Evolutionary conservation across 306 rosid genomes (phyloP), one percentile per base, ranked within the genome.

Genomic region (Vicia sativa): DNA sequence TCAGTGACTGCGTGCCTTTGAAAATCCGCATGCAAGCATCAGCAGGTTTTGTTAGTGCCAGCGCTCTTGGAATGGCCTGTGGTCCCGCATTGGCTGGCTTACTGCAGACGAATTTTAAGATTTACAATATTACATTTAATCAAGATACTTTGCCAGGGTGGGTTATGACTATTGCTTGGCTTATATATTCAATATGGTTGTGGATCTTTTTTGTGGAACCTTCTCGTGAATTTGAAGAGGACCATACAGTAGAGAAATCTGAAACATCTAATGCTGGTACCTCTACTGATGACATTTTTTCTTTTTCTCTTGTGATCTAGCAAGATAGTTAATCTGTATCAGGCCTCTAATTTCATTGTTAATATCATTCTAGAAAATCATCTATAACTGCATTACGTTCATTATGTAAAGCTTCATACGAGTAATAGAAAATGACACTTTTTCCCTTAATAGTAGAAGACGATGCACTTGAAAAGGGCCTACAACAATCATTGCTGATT

Each of bases 21-120:
- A 88, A 70, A 81, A 62, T 64, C 61, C 97, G 99, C 56, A 91
- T 95, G 96, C 92, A 95, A 80, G 99, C 99, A 62, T 95, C 99
- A 7, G 99, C 99, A 4, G 97, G 87, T 67, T 95, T 95, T 77
- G 99, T 95, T 44, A 95, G 99, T 78, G 97, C 97, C 14, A 95
- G 99, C 49, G 99, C 99, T 72, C 95, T 95, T 41, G 99, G 99
- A 80, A 95, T 95, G 99, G 99, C 99, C 69, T 87, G 96, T 77
- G 99, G 99, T 77, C 99, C 99, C 62, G 99, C 97, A 60, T 79
- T 95, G 52, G 99, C 95, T 70, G 99, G 96, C 61, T 50, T 91
- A 52, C 91, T 95, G 77, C 99, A 95, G 79, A 91, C 71, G 9
- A 13, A 91, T 35, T 91, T 95, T 70, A 88, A 82, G 83, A 78